Evolutionary conservation across 306 rosid species (phyloP).

Genomic region (Vicia sativa): DNA sequence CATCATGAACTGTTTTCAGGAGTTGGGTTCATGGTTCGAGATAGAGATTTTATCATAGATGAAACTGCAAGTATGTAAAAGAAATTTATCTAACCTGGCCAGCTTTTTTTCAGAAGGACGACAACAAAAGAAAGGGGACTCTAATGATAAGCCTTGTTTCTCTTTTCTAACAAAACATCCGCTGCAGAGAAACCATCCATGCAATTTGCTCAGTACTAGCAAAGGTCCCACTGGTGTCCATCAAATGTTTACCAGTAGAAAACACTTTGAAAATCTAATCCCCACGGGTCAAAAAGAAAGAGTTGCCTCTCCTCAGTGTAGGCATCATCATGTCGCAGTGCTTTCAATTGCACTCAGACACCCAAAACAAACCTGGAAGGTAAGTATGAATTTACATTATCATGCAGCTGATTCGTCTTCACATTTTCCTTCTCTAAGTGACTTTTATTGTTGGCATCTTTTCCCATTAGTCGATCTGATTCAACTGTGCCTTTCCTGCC

Average conservation of each 20-base stretch:
- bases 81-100: conserved; percentile 53
- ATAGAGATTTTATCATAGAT: conserved; percentile 10
- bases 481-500: conserved; percentile 32
- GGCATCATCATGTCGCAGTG: conserved; percentile 57
- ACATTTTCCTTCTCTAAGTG: conserved; percentile 27
- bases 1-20: too few species aligned
- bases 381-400: conserved; percentile 45
- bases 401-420: conserved; percentile 39
- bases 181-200: conserved; percentile 85
- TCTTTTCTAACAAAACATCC: conserved; percentile 79
- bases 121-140: conserved; percentile 78
- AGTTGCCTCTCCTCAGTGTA: conserved; percentile 54
- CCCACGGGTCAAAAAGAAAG: conserved; percentile 75
- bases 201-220: conserved; percentile 79
- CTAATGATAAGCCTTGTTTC: conserved; percentile 63
- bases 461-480: conserved; percentile 19
- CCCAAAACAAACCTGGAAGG: conserved; percentile 83
- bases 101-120: conserved; percentile 84
- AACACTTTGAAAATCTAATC: conserved; percentile 78
- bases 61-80: conserved; percentile 21
- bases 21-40: too few species aligned
- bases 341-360: conserved; percentile 82
- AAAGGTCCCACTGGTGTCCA: conserved; percentile 69
- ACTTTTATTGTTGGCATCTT: conserved; percentile 18
- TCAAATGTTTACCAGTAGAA: conserved; percentile 71